Conservation (phyloP, 2,329 filamentous ascomycete species). For the Ophiostoma sp. region DNA sequence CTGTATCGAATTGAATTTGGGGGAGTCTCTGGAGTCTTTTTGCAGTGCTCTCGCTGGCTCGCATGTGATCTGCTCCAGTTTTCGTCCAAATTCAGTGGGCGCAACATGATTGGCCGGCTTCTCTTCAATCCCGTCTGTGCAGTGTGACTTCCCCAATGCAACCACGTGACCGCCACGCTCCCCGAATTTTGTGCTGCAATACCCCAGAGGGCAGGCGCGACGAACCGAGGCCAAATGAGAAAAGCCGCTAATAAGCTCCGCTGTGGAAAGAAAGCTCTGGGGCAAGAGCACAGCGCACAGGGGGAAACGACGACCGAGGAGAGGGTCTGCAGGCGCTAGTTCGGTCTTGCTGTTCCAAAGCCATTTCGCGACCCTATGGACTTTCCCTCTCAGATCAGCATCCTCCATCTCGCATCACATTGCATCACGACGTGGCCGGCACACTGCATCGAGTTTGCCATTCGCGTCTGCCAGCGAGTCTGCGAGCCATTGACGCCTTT, state of each 20-base stretch:
- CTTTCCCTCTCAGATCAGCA: slow-evolving; percentile 6
- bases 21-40: not conserved
- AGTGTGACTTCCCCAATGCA: not conserved
- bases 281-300: not conserved
- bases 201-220: slow-evolving; percentile 21
- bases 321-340: slow-evolving; percentile 19
- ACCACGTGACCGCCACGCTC: slow-evolving; percentile 17
- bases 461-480: slow-evolving; percentile 1
- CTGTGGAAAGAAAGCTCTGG: slow-evolving; percentile 17
- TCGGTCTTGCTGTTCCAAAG: not conserved
- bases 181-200: not conserved
- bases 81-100: not conserved
- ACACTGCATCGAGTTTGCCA: not conserved
- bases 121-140: not conserved
- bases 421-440: slow-evolving; percentile 15
- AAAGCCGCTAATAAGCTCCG: slow-evolving; percentile 23
- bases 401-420: slow-evolving; percentile 18
- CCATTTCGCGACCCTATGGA: not conserved
- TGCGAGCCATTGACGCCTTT: not conserved
- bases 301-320: slow-evolving; percentile 19
- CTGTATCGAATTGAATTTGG: not conserved
- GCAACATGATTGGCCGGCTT: not conserved
- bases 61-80: slow-evolving; percentile 14
- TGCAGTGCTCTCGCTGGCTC: not conserved
- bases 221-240: slow-evolving; percentile 26